Evolutionary conservation across 192 early-diverging fungal species (phyloP), one percentile per base, ranked within the genome.

Genomic region (Fimicolochytrium jonesii): DNA sequence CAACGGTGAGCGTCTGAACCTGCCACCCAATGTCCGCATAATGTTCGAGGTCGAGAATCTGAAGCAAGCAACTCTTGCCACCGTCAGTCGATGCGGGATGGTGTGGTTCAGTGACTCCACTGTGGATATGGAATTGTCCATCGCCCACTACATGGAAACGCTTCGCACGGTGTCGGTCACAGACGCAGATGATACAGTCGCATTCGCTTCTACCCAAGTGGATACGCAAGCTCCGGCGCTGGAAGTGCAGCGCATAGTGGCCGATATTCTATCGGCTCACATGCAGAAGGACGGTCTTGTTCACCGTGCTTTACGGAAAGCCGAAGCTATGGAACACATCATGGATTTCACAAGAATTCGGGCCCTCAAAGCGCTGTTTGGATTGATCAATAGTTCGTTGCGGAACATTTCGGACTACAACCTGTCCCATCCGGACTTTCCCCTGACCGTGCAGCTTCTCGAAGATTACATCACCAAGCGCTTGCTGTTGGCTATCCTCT

Each of bases 21-120:
- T 99, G 43, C 95, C 95, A 18, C 79, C 87, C 17, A 99, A 98
- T 68, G 96, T 98, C 31, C 86, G 95, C 33, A 91, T 99, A 39
- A 88, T 99, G 91, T 99, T 99, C 68, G 97, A 99, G 75, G 97
- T 98, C 20, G 96, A 99, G 61, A 94, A 89, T n/a, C 77, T 99
- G 53, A 88, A 90, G 54, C 95, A 98, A 55, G 97, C 97, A 11
- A 99, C 97, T 4, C 80, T 94, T 23, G 97, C 97, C 41, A 99
- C 97, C 0, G 94, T 99, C 32, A 90, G 87, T 78, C 92, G 97
- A 35, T 99, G 97, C 73, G 97, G 97, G 70, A 99, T 99, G 97
- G 93, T 99, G 39, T 99, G 95, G 96, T 98, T 98, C 71, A 90
- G 89, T 70, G 90, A 90, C 52, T 90, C 91, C 65, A 89, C 96